Base-by-base conservation (phyloP, 75 land plant species). In the Gnetum montanum region DNA sequence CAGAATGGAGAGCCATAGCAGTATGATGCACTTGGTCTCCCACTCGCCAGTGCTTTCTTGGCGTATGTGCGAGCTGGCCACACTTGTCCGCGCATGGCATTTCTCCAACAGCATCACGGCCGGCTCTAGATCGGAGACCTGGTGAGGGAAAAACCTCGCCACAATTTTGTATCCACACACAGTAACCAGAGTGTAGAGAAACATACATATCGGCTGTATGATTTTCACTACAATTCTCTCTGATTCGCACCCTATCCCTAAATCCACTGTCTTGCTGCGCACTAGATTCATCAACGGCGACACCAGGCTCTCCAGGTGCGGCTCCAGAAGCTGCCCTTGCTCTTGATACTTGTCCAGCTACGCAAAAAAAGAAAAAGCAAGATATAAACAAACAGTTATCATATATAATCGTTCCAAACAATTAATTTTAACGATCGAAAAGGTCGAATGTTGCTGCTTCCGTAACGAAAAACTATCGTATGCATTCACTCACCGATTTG, bases 301-400 rank as follows among this genome's bases (percentile, higher is more conserved):
- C 56, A 94, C 71, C 15, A 94, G 76, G 72, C 69, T 73, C 49
- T 89, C 98, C 57, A 94, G 55, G 61, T 83, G 75, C 11, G 98
- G 96, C 63, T 94, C 98, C 51, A 94, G 51, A 44, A 94, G 59
- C 58, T 94, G 87, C 6, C 98, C 98, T 63, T 94, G 86, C 44
- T 94, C 85, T 62, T 94, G 98, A 81, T 94, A 94, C 58, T 94
- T 90, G 57, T 83, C 98, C 67, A 94, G 63, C 98, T 94, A n/a
- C n/a, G 78, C 45, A 64, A 35, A 54, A 16, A 19, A 11, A 38
- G n/a, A 62, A 56, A n/a, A n/a, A n/a, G n/a, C n/a, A n/a, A n/a
- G n/a, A n/a, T n/a, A n/a, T n/a, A n/a, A n/a, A 51, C 20, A 30
- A 23, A 19, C 45, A 31, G 6, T 8, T 3, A 45, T 31, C 38